Conservation (phyloP, 306 rosid species). For the Vicia faba region DNA sequence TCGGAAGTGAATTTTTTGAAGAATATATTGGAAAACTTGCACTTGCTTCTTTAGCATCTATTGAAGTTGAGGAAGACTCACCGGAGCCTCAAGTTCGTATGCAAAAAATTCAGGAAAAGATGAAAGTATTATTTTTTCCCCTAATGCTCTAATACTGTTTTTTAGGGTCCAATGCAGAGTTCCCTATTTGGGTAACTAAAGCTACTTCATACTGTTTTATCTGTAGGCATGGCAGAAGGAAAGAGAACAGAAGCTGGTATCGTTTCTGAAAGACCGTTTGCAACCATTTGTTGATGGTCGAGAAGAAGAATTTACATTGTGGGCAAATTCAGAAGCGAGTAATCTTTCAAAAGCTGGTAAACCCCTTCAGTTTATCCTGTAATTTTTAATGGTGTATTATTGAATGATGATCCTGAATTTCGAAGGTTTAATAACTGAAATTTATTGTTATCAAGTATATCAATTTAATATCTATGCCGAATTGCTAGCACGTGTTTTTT, state of each 20-base stretch:
- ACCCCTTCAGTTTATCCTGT: slow-evolving; percentile 24
- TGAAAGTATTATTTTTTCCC: slow-evolving; percentile 49
- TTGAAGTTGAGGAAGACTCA: slow-evolving; percentile 62
- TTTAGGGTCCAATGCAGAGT: neutral
- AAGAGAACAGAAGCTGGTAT: slow-evolving; percentile 71
- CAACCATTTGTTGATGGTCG: slow-evolving; percentile 73
- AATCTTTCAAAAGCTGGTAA: slow-evolving; percentile 82
- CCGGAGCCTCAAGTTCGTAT: slow-evolving; percentile 57
- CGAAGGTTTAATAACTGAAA: slow-evolving; percentile 22
- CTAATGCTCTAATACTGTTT: slow-evolving; percentile 18
- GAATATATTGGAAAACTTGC: slow-evolving; percentile 89
- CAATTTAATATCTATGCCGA: slow-evolving; percentile 7
- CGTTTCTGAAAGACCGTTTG: slow-evolving; percentile 60
- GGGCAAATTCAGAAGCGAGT: slow-evolving; percentile 76
- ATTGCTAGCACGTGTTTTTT: neutral
- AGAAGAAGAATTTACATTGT: slow-evolving; percentile 63
- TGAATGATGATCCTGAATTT: neutral
- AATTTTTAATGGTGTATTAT: slow-evolving; percentile 11
- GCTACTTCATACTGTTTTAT: slow-evolving; percentile 32
- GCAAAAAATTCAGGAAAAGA: slow-evolving; percentile 67
- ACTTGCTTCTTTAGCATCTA: slow-evolving; percentile 67
- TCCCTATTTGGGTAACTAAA: slow-evolving; percentile 30
- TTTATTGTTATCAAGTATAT: slow-evolving; percentile 14
- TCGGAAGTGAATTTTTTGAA: slow-evolving; percentile 88
- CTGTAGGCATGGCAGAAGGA: slow-evolving; percentile 72